phyloP scores from a whole-genome alignment of 805 yeast species.

The Ogataea pini region DNA sequence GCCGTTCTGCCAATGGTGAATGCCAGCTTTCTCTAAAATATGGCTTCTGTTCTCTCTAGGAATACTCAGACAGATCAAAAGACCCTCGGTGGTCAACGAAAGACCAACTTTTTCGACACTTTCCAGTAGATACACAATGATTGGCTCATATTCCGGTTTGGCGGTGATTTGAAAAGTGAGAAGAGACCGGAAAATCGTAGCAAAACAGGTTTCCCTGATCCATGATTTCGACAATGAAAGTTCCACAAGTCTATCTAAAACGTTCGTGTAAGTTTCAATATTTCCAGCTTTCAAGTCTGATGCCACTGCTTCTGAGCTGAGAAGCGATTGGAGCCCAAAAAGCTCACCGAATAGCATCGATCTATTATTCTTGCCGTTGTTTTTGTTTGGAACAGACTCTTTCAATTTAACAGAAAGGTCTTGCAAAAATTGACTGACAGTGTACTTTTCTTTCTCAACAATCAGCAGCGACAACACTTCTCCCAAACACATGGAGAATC shows the following conservation, averaged over 20 bases:
- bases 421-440: conserved; percentile 40
- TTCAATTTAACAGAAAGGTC: conserved; percentile 39
- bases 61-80: conserved; percentile 65
- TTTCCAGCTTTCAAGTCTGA: conserved; percentile 22
- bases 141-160: conserved; percentile 12
- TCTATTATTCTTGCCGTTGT: conserved; percentile 82
- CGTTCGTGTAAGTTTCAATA: conserved; percentile 37
- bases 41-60: conserved; percentile 33
- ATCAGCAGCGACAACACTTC: conserved; percentile 53
- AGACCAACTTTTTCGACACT: conserved; percentile 54
- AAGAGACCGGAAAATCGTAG: conserved; percentile 63
- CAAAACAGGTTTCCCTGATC: conserved; percentile 82
- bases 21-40: conserved; percentile 21
- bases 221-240: conserved; percentile 71
- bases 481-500: conserved; percentile 84
- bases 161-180: conserved; percentile 25
- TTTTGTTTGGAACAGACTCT: conserved; percentile 40
- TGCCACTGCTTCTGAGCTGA: conserved; percentile 50
- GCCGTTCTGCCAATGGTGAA: conserved; percentile 60
- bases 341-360: conserved; percentile 77
- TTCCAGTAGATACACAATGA: conserved; percentile 34
- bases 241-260: conserved; percentile 51
- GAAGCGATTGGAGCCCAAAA: conserved; percentile 78
- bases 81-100: conserved; percentile 73
- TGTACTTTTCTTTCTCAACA: conserved; percentile 33